Evolutionary conservation across 1,284 basidiomycete species (phyloP).

Genomic region (Ganoderma leucocontextum): DNA sequence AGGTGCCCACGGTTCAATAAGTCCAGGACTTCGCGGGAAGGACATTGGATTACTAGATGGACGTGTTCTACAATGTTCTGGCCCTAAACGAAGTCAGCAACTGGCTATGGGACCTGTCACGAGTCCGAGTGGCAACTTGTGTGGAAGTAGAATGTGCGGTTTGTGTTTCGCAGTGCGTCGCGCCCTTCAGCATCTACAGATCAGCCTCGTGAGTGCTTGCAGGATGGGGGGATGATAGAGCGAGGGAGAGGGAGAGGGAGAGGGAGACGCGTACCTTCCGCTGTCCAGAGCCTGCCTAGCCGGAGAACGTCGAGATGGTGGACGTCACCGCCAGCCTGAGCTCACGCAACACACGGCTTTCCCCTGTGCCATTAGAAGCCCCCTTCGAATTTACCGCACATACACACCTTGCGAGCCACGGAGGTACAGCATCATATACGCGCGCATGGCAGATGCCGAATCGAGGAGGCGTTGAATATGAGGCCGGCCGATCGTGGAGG

Average conservation of each 20-base stretch:
- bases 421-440: constrained; percentile 44
- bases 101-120: too few relatives aligned
- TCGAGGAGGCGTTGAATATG: neutral
- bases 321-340: constrained; percentile 62
- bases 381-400: constrained; percentile 37
- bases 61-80: constrained; percentile 41
- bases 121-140: too few relatives aligned
- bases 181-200: too few relatives aligned
- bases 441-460: neutral
- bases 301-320: constrained; percentile 47
- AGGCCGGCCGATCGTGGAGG: constrained; percentile 5
- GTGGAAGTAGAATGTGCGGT: too few relatives aligned
- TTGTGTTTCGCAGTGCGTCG: too few relatives aligned
- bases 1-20: constrained; percentile 58
- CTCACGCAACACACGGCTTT: constrained; percentile 78
- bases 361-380: constrained; percentile 66
- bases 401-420: constrained; percentile 49
- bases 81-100: constrained; percentile 29
- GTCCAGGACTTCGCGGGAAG: constrained; percentile 59
- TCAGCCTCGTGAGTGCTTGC: too few relatives aligned
- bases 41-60: constrained; percentile 58
- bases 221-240: too few relatives aligned
- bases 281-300: constrained; percentile 35
- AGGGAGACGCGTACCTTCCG: constrained; percentile 45
- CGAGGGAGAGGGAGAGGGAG: neutral